Evolutionary conservation across 805 yeast genomes (phyloP), one percentile per base, ranked within the genome.

Genomic region (Cyberlindnera galapagoensis): DNA sequence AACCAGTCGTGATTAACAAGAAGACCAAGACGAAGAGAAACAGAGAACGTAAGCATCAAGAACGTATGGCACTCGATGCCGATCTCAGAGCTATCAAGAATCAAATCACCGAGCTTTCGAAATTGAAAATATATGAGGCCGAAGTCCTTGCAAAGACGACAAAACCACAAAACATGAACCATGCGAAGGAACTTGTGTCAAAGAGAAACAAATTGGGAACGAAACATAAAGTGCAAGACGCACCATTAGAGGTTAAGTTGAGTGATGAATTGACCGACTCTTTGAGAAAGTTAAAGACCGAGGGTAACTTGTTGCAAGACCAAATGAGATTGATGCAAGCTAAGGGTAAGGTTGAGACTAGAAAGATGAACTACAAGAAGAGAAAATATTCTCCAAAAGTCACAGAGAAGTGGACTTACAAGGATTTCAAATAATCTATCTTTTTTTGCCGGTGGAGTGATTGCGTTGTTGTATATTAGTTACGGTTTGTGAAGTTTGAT

Each of bases 341-440:
- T 40, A 67, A 79, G 19, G 98, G 98, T 46, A 74, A 80, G 52
- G 68, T 92, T 35, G 98, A 90, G 59, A 67, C 95, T 6, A 75
- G 97, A 60, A 71, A 78, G 22, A 84, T 80, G 9, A 44, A 51
- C 24, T 76, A 73, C 36, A 75, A 74, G 56, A 74, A 65, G 56
- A 73, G 80, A 53, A 79, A 74, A 54, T 80, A 79, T 51, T 68
- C 76, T 46, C 80, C 71, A 38, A 85, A 81, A 66, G 60, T 81
- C 40, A 82, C 94, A 19, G 96, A 90, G 58, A 90, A 88, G 62
- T 86, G 94, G 94, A 72, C 88, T 21, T 84, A 82, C 62, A 90
- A 90, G 63, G 94, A 90, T 60, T 84, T 83, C 52, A 79, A 80
- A 60, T 80, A 28, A 35, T 18, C 21, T n/a, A n/a, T n/a, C n/a